Evolutionary conservation across 805 yeast species (phyloP).

Genomic region (Candida lessepsii): DNA sequence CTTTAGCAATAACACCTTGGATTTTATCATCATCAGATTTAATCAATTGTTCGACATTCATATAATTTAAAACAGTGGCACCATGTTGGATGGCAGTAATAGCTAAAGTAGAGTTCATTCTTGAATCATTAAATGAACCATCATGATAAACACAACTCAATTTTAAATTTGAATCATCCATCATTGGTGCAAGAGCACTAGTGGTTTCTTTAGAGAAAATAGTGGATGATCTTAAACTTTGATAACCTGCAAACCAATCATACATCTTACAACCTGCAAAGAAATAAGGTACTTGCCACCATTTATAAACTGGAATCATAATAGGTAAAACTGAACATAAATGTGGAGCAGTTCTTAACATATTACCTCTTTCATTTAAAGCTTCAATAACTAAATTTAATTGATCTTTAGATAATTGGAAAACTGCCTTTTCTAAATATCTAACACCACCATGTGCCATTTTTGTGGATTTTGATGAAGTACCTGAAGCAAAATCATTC

Average conservation of each 20-base stretch:
- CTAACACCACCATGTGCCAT: conserved; percentile 98
- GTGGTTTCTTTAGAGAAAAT: conserved; percentile 66
- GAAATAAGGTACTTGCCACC: conserved; percentile 95
- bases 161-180: conserved; percentile 73
- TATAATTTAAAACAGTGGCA: conserved; percentile 85
- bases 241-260: conserved; percentile 88
- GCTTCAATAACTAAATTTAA: conserved; percentile 32
- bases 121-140: conserved; percentile 89
- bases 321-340: conserved; percentile 83
- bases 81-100: conserved; percentile 83
- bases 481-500: conserved; percentile 88
- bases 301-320: conserved; percentile 91
- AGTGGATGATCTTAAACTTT: conserved; percentile 78
- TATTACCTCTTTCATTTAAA: conserved; percentile 51
- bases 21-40: conserved; percentile 61
- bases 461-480: conserved; percentile 91
- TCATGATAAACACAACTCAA: conserved; percentile 94
- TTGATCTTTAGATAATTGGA: conserved; percentile 88
- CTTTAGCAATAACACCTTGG: conserved; percentile 73
- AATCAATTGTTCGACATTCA: conserved; percentile 71
- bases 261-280: conserved; percentile 88
- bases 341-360: conserved; percentile 90
- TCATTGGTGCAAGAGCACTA: conserved; percentile 77
- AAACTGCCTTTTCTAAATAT: conserved; percentile 90
- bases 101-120: conserved; percentile 86